A percentile compares a stretch with the other conserved stretches of the same genome.
Evolutionary conservation across 495 filamentous ascomycete species (phyloP).

Genomic region (Penicillium paradoxum): DNA sequence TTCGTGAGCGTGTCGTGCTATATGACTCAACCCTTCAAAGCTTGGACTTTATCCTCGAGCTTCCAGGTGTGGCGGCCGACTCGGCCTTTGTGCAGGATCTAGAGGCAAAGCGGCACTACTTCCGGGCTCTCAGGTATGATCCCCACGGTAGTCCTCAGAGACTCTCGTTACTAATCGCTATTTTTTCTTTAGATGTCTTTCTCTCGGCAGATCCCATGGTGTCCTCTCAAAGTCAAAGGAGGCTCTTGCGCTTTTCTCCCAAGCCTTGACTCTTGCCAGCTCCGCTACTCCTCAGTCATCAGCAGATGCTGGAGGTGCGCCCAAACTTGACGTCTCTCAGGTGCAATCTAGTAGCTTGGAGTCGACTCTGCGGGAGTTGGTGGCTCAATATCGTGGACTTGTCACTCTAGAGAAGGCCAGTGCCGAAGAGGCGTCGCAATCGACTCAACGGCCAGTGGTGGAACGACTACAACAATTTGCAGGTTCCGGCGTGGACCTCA

Average conservation of each 20-base stretch:
- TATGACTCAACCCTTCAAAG: slow-evolving; percentile 89
- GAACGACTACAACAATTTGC: slow-evolving; percentile 73
- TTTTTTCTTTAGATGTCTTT: slow-evolving; percentile 58
- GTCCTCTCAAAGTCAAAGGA: slow-evolving; percentile 68
- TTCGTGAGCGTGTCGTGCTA: slow-evolving; percentile 86
- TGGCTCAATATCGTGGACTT: slow-evolving; percentile 73
- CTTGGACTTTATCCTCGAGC: slow-evolving; percentile 81
- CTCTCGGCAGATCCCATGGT: slow-evolving; percentile 79
- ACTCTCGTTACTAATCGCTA: slow-evolving; percentile 3
- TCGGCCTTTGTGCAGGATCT: slow-evolving; percentile 68
- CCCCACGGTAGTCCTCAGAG: not conserved
- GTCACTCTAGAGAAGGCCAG: slow-evolving; percentile 67
- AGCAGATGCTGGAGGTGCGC: slow-evolving; percentile 31
- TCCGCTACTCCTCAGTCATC: slow-evolving; percentile 32
- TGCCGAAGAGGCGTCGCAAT: slow-evolving; percentile 26
- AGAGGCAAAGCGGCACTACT: slow-evolving; percentile 73
- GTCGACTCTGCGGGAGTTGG: slow-evolving; percentile 56
- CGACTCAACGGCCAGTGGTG: slow-evolving; percentile 51
- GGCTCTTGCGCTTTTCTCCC: slow-evolving; percentile 75
- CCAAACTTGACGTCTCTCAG: slow-evolving; percentile 57
- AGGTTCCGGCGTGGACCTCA: slow-evolving; percentile 58
- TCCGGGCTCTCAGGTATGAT: slow-evolving; percentile 76
- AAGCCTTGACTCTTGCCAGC: slow-evolving; percentile 54
- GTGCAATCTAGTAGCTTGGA: slow-evolving; percentile 53
- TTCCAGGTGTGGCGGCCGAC: slow-evolving; percentile 90